A percentile compares a stretch with the other conserved stretches of the same genome.
Evolutionary conservation across 176 grass and related monocot species (phyloP).

Genomic region (Themeda triandra): DNA sequence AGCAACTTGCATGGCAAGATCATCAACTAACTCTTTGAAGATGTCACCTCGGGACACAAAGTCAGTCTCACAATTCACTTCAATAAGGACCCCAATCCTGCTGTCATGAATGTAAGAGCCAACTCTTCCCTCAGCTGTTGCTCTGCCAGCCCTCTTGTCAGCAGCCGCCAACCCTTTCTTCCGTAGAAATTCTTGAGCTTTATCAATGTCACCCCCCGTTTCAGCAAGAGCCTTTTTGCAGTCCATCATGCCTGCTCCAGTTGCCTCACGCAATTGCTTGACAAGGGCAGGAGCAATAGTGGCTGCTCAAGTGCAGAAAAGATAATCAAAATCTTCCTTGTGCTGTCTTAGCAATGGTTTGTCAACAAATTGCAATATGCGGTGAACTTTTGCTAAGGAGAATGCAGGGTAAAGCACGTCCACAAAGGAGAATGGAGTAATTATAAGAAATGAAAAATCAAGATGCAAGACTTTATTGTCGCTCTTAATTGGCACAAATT

Average conservation of each 20-base stretch:
- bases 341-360: conserved; percentile 26
- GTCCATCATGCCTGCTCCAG: conserved; percentile 99
- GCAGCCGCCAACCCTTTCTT: conserved; percentile 93
- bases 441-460: neutral
- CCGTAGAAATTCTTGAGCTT: conserved; percentile 72
- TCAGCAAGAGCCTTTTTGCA: conserved; percentile 96
- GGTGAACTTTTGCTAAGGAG: conserved; percentile 11
- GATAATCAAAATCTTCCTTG: conserved; percentile 36
- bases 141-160: conserved; percentile 91
- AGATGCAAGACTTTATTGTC: neutral
- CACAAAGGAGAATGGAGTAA: neutral
- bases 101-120: conserved; percentile 33
- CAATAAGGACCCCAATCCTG: conserved; percentile 51
- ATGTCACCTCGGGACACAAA: conserved; percentile 94
- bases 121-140: conserved; percentile 84
- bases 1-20: conserved; percentile 95
- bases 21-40: conserved; percentile 88
- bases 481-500: conserved; percentile 1
- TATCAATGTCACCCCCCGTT: neutral
- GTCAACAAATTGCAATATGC: conserved; percentile 14
- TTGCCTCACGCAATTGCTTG: conserved; percentile 95
- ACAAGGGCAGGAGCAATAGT: conserved; percentile 85
- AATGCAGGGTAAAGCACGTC: neutral
- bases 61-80: conserved; percentile 99
- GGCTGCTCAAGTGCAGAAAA: conserved; percentile 53